Conservation (phyloP, 768 basidiomycete genomes). For the Phlebiopsis flavidoalba region DNA sequence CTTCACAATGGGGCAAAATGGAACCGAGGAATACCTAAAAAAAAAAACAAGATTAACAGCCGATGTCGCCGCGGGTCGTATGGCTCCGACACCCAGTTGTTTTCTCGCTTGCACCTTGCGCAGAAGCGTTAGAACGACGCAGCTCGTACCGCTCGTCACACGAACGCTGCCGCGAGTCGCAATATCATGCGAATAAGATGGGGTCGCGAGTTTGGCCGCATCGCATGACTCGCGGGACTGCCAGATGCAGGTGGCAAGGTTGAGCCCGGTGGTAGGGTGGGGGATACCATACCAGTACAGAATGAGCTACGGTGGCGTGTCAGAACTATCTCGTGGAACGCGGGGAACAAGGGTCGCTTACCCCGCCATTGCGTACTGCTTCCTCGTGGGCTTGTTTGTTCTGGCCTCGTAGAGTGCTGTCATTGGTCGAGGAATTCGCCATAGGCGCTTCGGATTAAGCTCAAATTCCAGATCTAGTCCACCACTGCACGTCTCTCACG, state of each 20-base stretch:
- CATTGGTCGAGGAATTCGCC: neutral
- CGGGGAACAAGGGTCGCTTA: conserved; percentile 31
- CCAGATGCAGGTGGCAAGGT: conserved; percentile 97
- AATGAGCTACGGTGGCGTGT: conserved; percentile 48
- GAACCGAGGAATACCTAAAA: neutral
- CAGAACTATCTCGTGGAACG: neutral
- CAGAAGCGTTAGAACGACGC: conserved; percentile 70
- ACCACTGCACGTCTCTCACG: conserved; percentile 50
- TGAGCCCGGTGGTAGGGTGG: conserved; percentile 66
- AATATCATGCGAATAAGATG: conserved; percentile 82
- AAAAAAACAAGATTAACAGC: conserved; percentile 43
- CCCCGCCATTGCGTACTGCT: conserved; percentile 82
- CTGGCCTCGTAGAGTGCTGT: conserved; percentile 84
- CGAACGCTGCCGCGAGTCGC: conserved; percentile 65
- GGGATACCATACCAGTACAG: conserved; percentile 96
- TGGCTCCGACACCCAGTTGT: conserved; percentile 51
- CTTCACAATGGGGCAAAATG: neutral
- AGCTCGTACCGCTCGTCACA: conserved; percentile 80
- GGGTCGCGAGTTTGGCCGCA: conserved; percentile 76
- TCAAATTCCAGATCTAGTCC: too few relatives aligned
- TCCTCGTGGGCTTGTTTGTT: conserved; percentile 88
- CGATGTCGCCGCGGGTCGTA: conserved; percentile 64
- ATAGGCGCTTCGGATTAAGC: neutral
- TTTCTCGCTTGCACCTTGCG: conserved; percentile 52
- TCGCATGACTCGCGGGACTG: conserved; percentile 80